Conservation (phyloP, 139 green algal species). For the Eudorina sp. region DNA sequence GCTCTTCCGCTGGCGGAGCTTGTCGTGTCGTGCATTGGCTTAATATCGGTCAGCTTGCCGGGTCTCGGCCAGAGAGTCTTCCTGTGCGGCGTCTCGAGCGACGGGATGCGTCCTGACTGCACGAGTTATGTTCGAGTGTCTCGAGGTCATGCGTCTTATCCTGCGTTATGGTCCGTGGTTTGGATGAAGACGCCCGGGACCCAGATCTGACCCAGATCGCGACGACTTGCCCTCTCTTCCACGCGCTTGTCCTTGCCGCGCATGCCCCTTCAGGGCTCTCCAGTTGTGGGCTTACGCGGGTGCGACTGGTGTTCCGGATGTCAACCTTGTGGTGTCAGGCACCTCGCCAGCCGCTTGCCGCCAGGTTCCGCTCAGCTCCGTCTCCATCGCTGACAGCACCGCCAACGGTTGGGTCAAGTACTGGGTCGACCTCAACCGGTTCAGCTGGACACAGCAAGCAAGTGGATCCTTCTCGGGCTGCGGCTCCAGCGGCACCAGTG, state of each 20-base stretch:
- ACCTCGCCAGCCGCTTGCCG: background rate
- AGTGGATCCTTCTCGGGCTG: background rate
- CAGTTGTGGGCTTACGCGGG: constrained; percentile 5
- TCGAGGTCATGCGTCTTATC: no score
- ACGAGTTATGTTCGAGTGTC: background rate
- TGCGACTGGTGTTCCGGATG: background rate
- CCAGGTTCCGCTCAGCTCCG: background rate
- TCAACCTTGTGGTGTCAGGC: background rate
- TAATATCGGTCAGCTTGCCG: no score
- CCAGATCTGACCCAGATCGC: no score
- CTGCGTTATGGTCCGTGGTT: no score
- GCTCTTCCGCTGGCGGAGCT: no score
- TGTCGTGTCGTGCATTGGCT: no score
- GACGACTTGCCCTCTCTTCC: no score
- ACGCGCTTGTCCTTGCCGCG: no score
- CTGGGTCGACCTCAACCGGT: background rate
- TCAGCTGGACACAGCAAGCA: background rate
- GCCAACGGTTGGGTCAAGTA: constrained; percentile 2
- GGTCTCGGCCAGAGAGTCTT: no score
- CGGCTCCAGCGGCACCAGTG: background rate
- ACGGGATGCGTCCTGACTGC: background rate
- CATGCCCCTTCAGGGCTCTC: background rate
- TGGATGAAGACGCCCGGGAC: no score
- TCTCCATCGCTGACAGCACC: background rate
- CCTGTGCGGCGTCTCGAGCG: no score